Base-by-base conservation (phyloP, 1,139 yeast species). In the Tardiomyces blankii region DNA sequence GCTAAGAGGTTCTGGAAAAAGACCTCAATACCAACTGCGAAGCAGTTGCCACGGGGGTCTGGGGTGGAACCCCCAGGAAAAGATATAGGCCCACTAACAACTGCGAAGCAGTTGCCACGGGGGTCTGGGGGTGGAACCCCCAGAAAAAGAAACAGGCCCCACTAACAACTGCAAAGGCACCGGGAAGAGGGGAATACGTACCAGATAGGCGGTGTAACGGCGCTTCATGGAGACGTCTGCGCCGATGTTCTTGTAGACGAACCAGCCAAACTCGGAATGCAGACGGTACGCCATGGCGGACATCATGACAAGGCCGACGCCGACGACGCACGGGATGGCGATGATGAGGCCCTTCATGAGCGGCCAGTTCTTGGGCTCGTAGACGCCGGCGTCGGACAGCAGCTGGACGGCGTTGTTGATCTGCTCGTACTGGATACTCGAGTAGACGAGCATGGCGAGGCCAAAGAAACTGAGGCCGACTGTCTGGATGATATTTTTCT, bases 381-480 rank as follows among this genome's bases (percentile, higher is more conserved):
- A 53, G 52, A 58, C 68, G 65, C 66, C 14, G 46, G 49, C n/a
- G 51, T 60, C 38, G 41, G 54, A 43, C 54, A 60, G 45, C 46
- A 53, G 23, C 44, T 46, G 46, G 14, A 70, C 61, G 2, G 64
- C 61, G 4, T 52, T 49, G 16, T 62, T 51, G 41, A 74, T 61
- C 60, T 75, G 79, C 45, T 65, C 64, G 54, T 66, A 74, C 55
- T 75, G 79, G 38, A 75, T 66, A 11, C 76, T 75, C 1, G 78
- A 68, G 56, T 75, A 75, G 3, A 73, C 62, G 54, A 73, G 60
- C 74, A 75, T 69, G 42, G 75, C 72, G n/a, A 64, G 64, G 51
- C 70, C 69, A 52, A 75, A 75, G 14, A 66, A 45, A 50, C 75
- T 66, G 40, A 75, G 63, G 51, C 73, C 69, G 25, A 69, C 58